Percentiles rank a stretch among this genome's conserved stretches.
Conservation (phyloP, 176 grass and related monocot species). For the Stipa capillata region DNA sequence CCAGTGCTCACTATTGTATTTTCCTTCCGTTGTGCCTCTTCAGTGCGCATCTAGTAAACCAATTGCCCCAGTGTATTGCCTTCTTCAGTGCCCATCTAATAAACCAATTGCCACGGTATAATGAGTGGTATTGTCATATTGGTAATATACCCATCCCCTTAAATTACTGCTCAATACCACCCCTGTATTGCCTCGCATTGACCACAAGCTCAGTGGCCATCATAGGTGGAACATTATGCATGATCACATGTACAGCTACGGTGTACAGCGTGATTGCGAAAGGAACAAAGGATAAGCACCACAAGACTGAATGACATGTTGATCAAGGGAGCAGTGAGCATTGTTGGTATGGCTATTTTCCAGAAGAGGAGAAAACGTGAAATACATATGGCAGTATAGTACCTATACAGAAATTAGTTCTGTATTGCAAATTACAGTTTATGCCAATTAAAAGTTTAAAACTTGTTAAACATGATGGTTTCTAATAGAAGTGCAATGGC, state of each 20-base stretch:
- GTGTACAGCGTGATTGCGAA: neutral
- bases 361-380: neutral
- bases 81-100: neutral
- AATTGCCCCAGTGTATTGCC: neutral
- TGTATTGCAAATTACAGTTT: neutral
- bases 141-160: neutral
- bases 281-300: neutral
- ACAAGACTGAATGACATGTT: neutral
- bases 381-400: neutral
- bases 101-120: neutral
- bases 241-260: neutral
- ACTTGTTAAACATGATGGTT: neutral
- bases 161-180: neutral
- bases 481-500: neutral
- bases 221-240: neutral
- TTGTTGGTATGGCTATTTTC: neutral
- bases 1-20: too few relatives aligned
- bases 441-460: slow-evolving; percentile 8
- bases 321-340: neutral
- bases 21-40: neutral
- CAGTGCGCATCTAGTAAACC: neutral
- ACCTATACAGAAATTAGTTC: neutral
- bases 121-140: neutral
- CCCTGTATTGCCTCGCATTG: neutral
- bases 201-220: neutral